These are phyloP conservation scores for Ceratobasidium sp. DNA, from an alignment of 1,284 basidiomycete genomes.

Conservation along the genomic window DNA sequence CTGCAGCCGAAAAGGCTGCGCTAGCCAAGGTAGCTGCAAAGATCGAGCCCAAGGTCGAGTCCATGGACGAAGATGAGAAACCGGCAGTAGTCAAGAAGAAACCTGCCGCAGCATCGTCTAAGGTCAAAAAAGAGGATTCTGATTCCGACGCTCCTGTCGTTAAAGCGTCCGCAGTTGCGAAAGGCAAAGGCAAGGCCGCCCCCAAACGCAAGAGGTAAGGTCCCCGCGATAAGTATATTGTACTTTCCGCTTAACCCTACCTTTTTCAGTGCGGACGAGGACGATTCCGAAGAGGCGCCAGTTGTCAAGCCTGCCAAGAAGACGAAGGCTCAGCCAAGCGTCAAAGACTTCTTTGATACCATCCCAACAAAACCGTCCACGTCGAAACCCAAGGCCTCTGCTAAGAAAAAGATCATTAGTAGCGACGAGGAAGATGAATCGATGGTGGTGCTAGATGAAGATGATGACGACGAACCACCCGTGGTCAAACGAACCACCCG, in stretches of 20 bases:
- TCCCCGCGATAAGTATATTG: background rate
- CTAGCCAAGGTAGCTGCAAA: constrained; percentile 57
- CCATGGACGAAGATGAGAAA: constrained; percentile 53
- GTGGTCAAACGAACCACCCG: constrained; percentile 35
- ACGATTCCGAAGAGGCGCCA: constrained; percentile 44
- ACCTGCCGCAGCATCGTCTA: constrained; percentile 43
- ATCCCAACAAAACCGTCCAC: constrained; percentile 41
- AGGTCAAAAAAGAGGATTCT: constrained; percentile 45
- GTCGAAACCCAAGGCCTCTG: constrained; percentile 41
- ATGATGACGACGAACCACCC: constrained; percentile 23
- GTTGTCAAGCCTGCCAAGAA: constrained; percentile 48
- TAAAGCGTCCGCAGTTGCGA: constrained; percentile 41
- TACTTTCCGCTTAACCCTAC: background rate
- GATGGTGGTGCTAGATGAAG: constrained; percentile 20
- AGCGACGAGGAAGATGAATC: constrained; percentile 39
- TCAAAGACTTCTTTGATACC: constrained; percentile 44
- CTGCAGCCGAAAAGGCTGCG: constrained; percentile 56
- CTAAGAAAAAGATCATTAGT: constrained; percentile 40
- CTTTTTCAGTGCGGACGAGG: constrained; percentile 41
- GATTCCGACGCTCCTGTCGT: constrained; percentile 43
- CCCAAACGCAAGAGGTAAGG: constrained; percentile 48
- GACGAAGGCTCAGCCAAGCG: constrained; percentile 42
- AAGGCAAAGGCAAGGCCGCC: constrained; percentile 47
- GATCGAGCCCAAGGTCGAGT: constrained; percentile 69
- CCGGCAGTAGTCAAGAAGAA: constrained; percentile 30